A percentile compares a stretch with the other conserved stretches of the same genome.
Conservation (phyloP, 495 filamentous ascomycete genomes). For the Bathelium albidoporum region DNA sequence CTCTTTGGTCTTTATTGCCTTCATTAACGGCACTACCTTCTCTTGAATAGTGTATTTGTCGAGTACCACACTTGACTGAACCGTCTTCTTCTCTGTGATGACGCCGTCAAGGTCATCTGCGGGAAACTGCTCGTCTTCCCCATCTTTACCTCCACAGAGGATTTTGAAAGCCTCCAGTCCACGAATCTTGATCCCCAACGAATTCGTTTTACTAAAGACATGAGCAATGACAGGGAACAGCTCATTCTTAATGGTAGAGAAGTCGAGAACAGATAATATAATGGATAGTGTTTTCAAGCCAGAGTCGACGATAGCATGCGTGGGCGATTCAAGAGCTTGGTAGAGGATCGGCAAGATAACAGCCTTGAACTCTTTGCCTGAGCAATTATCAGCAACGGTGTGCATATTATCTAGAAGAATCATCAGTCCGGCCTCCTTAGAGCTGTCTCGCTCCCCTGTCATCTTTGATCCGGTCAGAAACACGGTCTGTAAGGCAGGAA, state of each 20-base stretch:
- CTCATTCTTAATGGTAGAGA: slow-evolving; percentile 90
- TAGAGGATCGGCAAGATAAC: slow-evolving; percentile 80
- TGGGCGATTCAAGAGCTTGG: slow-evolving; percentile 73
- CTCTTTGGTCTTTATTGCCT: slow-evolving; percentile 93
- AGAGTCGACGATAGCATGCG: slow-evolving; percentile 78
- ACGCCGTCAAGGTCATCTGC: slow-evolving; percentile 64
- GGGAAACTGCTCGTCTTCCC: slow-evolving; percentile 21
- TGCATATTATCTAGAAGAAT: slow-evolving; percentile 74
- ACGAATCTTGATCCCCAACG: slow-evolving; percentile 84
- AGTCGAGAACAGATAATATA: slow-evolving; percentile 76
- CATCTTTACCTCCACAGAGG: slow-evolving; percentile 63
- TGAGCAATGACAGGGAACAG: slow-evolving; percentile 81
- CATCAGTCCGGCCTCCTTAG: slow-evolving; percentile 82
- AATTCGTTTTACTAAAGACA: slow-evolving; percentile 86
- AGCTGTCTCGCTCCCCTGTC: slow-evolving; percentile 59
- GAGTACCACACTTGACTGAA: slow-evolving; percentile 59
- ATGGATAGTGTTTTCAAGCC: slow-evolving; percentile 61
- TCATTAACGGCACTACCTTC: slow-evolving; percentile 82
- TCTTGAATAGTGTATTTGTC: slow-evolving; percentile 98
- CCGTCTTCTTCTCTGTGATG: slow-evolving; percentile 12
- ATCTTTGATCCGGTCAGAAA: slow-evolving; percentile 48
- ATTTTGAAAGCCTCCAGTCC: slow-evolving; percentile 81
- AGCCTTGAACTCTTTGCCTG: slow-evolving; percentile 89
- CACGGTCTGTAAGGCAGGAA: slow-evolving; percentile 71
- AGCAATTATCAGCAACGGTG: slow-evolving; percentile 65